These are phyloP conservation scores for Bipolaris zeicola DNA, from an alignment of 2,329 filamentous ascomycete genomes.

Conservation along the genomic window DNA sequence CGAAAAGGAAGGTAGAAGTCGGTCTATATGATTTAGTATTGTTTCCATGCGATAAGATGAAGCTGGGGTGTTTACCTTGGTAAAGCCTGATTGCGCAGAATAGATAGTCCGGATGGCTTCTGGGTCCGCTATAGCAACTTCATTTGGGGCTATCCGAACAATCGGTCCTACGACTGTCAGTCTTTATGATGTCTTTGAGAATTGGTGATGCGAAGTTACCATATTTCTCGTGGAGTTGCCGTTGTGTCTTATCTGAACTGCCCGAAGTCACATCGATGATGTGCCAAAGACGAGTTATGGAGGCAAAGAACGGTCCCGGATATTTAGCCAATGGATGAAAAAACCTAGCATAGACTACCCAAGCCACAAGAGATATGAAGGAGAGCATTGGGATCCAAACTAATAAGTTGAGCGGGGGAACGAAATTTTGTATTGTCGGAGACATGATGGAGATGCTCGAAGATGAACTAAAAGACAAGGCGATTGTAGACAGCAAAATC, in stretches of 20 bases:
- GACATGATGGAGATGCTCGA: background rate
- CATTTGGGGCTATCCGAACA: conserved; percentile 12
- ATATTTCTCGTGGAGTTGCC: background rate
- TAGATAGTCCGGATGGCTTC: conserved; percentile 8
- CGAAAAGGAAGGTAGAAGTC: conserved; percentile 11
- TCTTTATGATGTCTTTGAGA: too few species aligned
- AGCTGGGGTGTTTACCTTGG: background rate
- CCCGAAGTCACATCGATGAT: conserved; percentile 2
- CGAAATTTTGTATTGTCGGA: background rate
- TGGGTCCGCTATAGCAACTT: conserved; percentile 10
- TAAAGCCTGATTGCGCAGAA: conserved; percentile 1
- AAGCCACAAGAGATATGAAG: background rate
- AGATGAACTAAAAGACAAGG: background rate
- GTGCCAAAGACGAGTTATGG: conserved; percentile 4
- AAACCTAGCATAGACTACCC: background rate
- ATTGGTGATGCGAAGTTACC: background rate
- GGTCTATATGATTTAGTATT: background rate
- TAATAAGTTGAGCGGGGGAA: background rate
- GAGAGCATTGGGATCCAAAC: background rate
- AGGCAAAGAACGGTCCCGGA: conserved; percentile 11
- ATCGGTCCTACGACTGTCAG: background rate
- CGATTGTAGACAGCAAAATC: background rate
- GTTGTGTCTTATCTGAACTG: conserved; percentile 2
- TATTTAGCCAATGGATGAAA: conserved; percentile 6
- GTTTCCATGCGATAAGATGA: fast-evolving